Evolutionary conservation across 768 basidiomycete genomes (phyloP).

Genomic region (Crepidotus variabilis): DNA sequence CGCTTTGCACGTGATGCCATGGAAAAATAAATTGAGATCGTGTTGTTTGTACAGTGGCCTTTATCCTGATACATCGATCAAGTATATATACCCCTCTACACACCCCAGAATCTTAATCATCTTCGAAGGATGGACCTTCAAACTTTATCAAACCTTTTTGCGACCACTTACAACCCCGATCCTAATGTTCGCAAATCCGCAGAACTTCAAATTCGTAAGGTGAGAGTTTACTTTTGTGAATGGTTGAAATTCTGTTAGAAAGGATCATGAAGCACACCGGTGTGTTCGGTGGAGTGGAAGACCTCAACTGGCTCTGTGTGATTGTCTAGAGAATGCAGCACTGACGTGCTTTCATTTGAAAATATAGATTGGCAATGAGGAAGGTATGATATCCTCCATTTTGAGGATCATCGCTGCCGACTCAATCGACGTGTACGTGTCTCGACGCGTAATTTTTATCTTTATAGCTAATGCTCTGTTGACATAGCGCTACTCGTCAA

Average conservation of each 20-base stretch:
- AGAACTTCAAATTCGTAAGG: slow-evolving; percentile 87
- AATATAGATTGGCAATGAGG: slow-evolving; percentile 66
- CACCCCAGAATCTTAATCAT: background rate
- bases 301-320: background rate
- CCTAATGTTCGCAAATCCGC: slow-evolving; percentile 84
- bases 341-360: slow-evolving; percentile 6
- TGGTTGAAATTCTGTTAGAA: slow-evolving; percentile 1
- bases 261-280: background rate
- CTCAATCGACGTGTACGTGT: slow-evolving; percentile 70
- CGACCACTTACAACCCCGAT: slow-evolving; percentile 77
- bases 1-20: background rate
- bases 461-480: background rate
- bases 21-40: background rate
- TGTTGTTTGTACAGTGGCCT: background rate
- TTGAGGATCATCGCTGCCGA: slow-evolving; percentile 83
- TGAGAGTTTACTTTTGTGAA: slow-evolving; percentile 20
- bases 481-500: slow-evolving; percentile 70
- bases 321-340: slow-evolving; percentile 2
- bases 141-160: slow-evolving; percentile 72
- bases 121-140: slow-evolving; percentile 62
- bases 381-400: slow-evolving; percentile 80
- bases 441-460: slow-evolving; percentile 27
- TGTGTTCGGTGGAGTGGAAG: background rate
- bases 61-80: slow-evolving; percentile 3
- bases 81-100: background rate